phyloP scores from a whole-genome alignment of 371 early-diverging fungal genomes.

The Mortierella sp. region DNA sequence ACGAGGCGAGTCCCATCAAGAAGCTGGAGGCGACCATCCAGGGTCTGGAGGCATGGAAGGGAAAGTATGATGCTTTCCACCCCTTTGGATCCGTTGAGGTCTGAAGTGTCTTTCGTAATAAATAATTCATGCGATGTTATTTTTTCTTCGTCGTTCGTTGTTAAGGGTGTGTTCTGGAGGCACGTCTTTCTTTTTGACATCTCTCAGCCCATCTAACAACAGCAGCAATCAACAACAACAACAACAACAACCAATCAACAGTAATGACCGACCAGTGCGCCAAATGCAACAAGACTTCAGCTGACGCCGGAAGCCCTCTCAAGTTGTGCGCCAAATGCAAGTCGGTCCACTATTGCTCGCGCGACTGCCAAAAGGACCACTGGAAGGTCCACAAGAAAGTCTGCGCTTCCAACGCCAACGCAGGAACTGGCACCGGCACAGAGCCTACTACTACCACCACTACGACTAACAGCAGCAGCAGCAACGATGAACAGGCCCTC shows the following conservation, averaged over 20 bases:
- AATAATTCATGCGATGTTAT: too few relatives aligned
- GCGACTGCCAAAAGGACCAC: constrained; percentile 36
- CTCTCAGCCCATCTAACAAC: not conserved
- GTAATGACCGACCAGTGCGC: constrained; percentile 4
- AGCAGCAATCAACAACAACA: not conserved
- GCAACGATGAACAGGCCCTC: not conserved
- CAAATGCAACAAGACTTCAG: constrained; percentile 14
- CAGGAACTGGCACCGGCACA: not conserved
- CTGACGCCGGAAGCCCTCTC: constrained; percentile 10
- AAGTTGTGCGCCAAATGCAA: constrained; percentile 28
- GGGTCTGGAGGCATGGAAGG: constrained; percentile 32
- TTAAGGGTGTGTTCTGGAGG: not conserved
- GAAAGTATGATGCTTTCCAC: constrained; percentile 29
- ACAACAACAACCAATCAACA: too few relatives aligned
- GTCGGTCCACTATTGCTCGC: constrained; percentile 18
- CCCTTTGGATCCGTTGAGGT: constrained; percentile 23
- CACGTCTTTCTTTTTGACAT: too few relatives aligned
- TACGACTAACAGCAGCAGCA: not conserved
- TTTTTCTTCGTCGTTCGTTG: too few relatives aligned
- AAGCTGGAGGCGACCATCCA: constrained; percentile 21
- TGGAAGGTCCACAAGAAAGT: constrained; percentile 32
- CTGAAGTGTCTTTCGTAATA: not conserved
- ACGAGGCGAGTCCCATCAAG: constrained; percentile 28
- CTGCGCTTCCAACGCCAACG: constrained; percentile 10
- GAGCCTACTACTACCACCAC: not conserved